Evolutionary conservation across 148 eudicot species (phyloP).

Genomic region (Fagopyrum tataricum): DNA sequence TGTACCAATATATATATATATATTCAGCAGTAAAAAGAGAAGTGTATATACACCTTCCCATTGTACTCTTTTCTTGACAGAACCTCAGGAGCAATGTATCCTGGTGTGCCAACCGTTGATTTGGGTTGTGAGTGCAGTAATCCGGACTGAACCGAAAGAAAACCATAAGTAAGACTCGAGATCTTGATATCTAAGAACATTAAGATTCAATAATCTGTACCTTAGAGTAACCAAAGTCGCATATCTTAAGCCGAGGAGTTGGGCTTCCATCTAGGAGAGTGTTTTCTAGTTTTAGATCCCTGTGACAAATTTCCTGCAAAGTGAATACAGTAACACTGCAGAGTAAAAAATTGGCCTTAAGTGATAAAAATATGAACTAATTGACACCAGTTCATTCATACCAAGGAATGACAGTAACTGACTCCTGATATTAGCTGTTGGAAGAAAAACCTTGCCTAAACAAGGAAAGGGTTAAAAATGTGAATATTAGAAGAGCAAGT

Average conservation of each 20-base stretch:
- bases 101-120: slow-evolving; percentile 95
- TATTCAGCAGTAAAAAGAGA: background rate
- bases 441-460: slow-evolving; percentile 81
- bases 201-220: slow-evolving; percentile 17
- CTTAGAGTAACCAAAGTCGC: slow-evolving; percentile 97
- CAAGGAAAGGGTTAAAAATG: background rate
- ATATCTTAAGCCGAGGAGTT: slow-evolving; percentile 77
- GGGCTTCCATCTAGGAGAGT: slow-evolving; percentile 89
- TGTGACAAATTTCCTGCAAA: slow-evolving; percentile 83
- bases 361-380: background rate
- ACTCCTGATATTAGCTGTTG: slow-evolving; percentile 96
- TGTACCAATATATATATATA: no score
- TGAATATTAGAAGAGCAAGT: background rate
- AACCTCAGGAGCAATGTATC: slow-evolving; percentile 94
- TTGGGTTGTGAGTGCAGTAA: slow-evolving; percentile 91
- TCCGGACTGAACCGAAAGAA: slow-evolving; percentile 38
- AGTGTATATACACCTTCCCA: slow-evolving; percentile 54
- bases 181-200: background rate
- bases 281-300: slow-evolving; percentile 91
- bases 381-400: slow-evolving; percentile 9
- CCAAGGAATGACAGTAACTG: slow-evolving; percentile 88
- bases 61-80: slow-evolving; percentile 84
- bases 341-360: background rate
- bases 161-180: background rate
- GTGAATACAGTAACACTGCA: background rate